A percentile compares a stretch with the other conserved stretches of the same genome.
Conservation (phyloP, 805 yeast species). For the Lachancea sp. region DNA sequence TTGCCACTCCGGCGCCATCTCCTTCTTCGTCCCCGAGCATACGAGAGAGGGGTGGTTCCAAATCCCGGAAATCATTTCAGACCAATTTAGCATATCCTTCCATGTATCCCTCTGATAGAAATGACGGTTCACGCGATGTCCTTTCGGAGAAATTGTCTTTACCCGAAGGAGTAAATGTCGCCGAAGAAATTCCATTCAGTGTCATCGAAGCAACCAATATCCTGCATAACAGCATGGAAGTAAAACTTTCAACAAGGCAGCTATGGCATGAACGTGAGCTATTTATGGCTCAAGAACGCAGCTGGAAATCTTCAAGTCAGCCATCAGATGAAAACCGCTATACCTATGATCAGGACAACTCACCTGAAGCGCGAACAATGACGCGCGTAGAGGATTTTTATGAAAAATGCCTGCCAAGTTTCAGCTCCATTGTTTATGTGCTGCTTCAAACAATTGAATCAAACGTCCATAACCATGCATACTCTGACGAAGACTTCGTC, state of each 20-base stretch:
- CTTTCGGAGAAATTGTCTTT: constrained; percentile 13
- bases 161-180: constrained; percentile 6
- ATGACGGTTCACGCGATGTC: constrained; percentile 29
- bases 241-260: constrained; percentile 63
- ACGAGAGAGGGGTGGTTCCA: constrained; percentile 23
- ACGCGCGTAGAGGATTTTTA: constrained; percentile 59
- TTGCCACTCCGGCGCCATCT: constrained; percentile 86
- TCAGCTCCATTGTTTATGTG: constrained; percentile 60
- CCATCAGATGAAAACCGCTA: constrained; percentile 31
- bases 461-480: constrained; percentile 33
- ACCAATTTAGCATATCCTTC: constrained; percentile 63
- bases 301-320: constrained; percentile 36
- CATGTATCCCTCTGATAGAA: constrained; percentile 47
- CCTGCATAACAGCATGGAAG: constrained; percentile 53
- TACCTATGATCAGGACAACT: constrained; percentile 14
- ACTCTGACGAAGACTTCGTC: constrained; percentile 13
- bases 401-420: constrained; percentile 41
- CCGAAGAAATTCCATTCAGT: constrained; percentile 53
- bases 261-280: constrained; percentile 64
- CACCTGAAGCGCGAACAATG: constrained; percentile 33
- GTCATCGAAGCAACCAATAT: constrained; percentile 73
- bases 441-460: constrained; percentile 57
- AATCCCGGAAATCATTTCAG: constrained; percentile 51
- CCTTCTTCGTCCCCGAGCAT: constrained; percentile 53
- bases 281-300: constrained; percentile 70